Base-by-base conservation (phyloP, 441 rosid genomes). In the Pelargonium australe region DNA sequence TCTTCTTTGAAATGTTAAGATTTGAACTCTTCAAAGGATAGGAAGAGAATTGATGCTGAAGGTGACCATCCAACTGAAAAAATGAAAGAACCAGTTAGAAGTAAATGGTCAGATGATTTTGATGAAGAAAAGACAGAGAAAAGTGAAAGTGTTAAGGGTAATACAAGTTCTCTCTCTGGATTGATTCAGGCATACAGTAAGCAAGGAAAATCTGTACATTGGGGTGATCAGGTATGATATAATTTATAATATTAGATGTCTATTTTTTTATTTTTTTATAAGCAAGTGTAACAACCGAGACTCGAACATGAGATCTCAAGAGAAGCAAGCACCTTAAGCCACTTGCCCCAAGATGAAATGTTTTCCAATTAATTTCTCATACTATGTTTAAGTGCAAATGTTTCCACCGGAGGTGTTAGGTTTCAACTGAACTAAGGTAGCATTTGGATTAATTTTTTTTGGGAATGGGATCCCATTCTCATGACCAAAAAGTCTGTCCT, bases 141-240 rank as follows among this genome's bases (percentile, higher is more conserved):
- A 44, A 74, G 80, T 45, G 13, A 61, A 66, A 69, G 69, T 57
- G 12, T 17, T 14, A 85, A 77, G 80, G 68, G 83, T 65, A 80
- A 80, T 70, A 61, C 73, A 41, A 86, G 81, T 78, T 78, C 87
- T 31, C 75, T 74, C 47, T 82, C 92, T 60, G 82, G 85, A 55
- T 79, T 86, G 81, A 80, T 77, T 68, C 87, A 75, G 73, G 80
- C 81, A 34, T 73, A 80, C 75, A 73, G 77, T 25, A 79, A 77
- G 76, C 78, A 79, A 75, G 80, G 84, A 66, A 90, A 93, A 84
- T 82, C 90, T 69, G 90, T 93, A 69, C 86, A 72, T 64, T 91
- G 97, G 98, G 85, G 96, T 45, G 98, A 93, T 72, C 86, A 88
- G 96, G 98, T 93, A 78, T 70, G 51, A 43, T n/a, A n/a, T 71